phyloP scores from a whole-genome alignment of 768 basidiomycete species.

The Psilocybe sp. region DNA sequence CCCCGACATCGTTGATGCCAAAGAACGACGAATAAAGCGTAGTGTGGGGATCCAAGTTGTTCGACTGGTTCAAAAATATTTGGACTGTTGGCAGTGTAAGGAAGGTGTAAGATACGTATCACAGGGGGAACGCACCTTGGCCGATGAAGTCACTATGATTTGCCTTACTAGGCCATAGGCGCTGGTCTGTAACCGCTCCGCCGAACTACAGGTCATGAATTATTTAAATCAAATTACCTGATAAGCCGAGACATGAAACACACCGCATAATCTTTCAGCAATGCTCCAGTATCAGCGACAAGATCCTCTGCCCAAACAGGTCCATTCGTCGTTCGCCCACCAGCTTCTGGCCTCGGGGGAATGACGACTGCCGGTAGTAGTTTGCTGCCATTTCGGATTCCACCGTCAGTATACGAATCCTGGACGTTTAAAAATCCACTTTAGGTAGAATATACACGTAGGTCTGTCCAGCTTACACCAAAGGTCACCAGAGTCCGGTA shows the following conservation, averaged over 20 bases:
- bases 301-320: conserved; percentile 48
- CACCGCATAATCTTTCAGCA: conserved; percentile 50
- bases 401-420: conserved; percentile 45
- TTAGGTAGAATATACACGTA: not conserved
- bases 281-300: conserved; percentile 35
- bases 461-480: conserved; percentile 31
- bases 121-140: conserved; percentile 18
- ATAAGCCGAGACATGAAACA: conserved; percentile 9
- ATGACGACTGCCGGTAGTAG: conserved; percentile 37
- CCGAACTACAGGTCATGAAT: conserved; percentile 17
- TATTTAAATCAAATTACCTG: not conserved
- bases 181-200: conserved; percentile 22
- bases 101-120: not conserved
- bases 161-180: conserved; percentile 18
- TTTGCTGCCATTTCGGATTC: conserved; percentile 42
- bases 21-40: conserved; percentile 53
- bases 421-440: conserved; percentile 7
- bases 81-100: conserved; percentile 12
- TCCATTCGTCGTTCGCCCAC: conserved; percentile 50
- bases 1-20: conserved; percentile 43
- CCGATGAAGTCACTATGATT: conserved; percentile 19
- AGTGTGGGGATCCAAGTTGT: conserved; percentile 31
- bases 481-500: conserved; percentile 52
- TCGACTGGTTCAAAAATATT: conserved; percentile 15
- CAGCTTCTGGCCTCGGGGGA: conserved; percentile 44